These are phyloP conservation scores for Medicago ruthenica DNA, from an alignment of 306 rosid genomes.

Conservation along the genomic window DNA sequence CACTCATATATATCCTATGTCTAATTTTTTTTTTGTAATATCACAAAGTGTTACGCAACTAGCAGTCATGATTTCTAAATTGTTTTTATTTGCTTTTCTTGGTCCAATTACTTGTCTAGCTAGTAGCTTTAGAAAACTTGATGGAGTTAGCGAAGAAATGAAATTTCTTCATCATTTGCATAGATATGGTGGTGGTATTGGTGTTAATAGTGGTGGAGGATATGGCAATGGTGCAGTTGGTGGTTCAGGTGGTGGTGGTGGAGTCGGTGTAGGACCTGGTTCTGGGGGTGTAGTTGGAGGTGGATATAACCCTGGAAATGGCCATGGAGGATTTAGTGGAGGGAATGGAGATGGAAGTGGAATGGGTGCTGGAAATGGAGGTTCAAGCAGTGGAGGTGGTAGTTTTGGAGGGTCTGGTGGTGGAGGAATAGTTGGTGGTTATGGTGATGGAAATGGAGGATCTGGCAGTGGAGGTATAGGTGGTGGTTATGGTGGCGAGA, in stretches of 20 bases:
- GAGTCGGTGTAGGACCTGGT: constrained; percentile 23
- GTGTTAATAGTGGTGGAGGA: constrained; percentile 4
- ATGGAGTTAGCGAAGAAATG: constrained; percentile 40
- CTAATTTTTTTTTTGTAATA: background rate
- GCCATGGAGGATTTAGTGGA: constrained; percentile 41
- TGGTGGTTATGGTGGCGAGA: constrained; percentile 36
- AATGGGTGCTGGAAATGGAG: constrained; percentile 6
- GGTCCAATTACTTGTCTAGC: constrained; percentile 32
- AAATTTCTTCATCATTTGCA: constrained; percentile 40
- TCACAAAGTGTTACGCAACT: background rate
- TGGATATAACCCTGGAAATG: background rate
- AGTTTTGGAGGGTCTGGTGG: background rate
- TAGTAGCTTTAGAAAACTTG: constrained; percentile 48
- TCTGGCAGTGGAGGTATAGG: constrained; percentile 15
- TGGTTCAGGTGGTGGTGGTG: constrained; percentile 45
- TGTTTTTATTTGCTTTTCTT: constrained; percentile 49
- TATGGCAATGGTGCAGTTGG: constrained; percentile 24
- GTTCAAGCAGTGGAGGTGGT: constrained; percentile 49
- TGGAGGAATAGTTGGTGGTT: background rate
- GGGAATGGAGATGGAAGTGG: constrained; percentile 30
- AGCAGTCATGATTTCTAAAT: constrained; percentile 44
- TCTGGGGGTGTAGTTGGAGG: constrained; percentile 46
- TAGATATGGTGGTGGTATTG: constrained; percentile 34
- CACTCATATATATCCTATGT: constrained; percentile 10
- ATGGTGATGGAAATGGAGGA: constrained; percentile 17